Conservation (phyloP, 2,329 filamentous ascomycete genomes). For the Colletotrichum acutatum region DNA sequence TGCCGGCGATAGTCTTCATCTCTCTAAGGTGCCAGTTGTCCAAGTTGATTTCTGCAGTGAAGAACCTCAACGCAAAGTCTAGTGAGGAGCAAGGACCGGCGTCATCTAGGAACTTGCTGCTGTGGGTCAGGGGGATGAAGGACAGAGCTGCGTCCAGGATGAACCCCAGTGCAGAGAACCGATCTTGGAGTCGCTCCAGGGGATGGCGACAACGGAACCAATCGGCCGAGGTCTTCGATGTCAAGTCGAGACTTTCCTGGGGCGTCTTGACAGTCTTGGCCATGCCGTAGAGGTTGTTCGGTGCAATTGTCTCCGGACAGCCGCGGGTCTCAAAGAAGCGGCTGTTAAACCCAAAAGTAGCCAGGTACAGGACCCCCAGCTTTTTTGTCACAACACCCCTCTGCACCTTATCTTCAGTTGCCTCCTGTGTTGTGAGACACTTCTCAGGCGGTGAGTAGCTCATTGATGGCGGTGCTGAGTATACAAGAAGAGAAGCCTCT, state of each 20-base stretch:
- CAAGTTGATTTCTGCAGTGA: slow-evolving; percentile 51
- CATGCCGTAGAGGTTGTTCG: slow-evolving; percentile 55
- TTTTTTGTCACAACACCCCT: slow-evolving; percentile 41
- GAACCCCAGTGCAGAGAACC: slow-evolving; percentile 53
- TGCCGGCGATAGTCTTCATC: slow-evolving; percentile 49
- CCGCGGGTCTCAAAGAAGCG: slow-evolving; percentile 48
- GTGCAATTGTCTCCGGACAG: slow-evolving; percentile 52
- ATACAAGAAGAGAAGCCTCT: slow-evolving; percentile 46
- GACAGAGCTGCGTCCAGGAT: slow-evolving; percentile 56
- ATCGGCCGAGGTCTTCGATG: slow-evolving; percentile 51
- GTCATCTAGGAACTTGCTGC: slow-evolving; percentile 55
- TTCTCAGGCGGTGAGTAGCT: slow-evolving; percentile 44
- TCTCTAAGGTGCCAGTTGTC: slow-evolving; percentile 56
- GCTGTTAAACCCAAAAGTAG: slow-evolving; percentile 43
- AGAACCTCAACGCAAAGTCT: slow-evolving; percentile 61
- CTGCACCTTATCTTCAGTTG: slow-evolving; percentile 34
- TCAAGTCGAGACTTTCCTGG: slow-evolving; percentile 38
- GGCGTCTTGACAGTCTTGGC: slow-evolving; percentile 53
- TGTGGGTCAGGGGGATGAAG: slow-evolving; percentile 56
- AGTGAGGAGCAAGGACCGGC: slow-evolving; percentile 55
- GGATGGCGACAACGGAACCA: slow-evolving; percentile 48
- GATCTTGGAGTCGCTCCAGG: slow-evolving; percentile 42
- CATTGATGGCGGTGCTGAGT: slow-evolving; percentile 48
- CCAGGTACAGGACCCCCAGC: slow-evolving; percentile 38
- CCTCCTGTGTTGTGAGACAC: slow-evolving; percentile 37